phyloP scores from a whole-genome alignment of 2,329 filamentous ascomycete species.

The Penicillium sclerotigenum region DNA sequence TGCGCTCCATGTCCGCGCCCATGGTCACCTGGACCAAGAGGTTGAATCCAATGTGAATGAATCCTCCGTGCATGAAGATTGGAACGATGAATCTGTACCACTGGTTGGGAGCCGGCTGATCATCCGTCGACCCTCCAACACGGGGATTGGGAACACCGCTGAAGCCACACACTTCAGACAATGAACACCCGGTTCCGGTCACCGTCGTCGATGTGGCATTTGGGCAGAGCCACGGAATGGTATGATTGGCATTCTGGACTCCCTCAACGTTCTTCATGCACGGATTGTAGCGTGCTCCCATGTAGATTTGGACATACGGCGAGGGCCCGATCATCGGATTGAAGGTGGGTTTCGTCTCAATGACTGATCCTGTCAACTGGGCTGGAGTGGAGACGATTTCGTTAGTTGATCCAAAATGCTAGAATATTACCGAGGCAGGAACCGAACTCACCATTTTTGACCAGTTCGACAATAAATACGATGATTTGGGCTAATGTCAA shows the following conservation, averaged over 20 bases:
- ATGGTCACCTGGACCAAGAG: conserved; percentile 86
- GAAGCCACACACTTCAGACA: conserved; percentile 83
- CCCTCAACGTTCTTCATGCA: conserved; percentile 78
- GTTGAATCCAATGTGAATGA: conserved; percentile 96
- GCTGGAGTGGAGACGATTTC: conserved; percentile 45
- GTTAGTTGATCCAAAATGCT: conserved; percentile 1
- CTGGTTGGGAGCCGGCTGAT: conserved; percentile 71
- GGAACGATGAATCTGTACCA: conserved; percentile 96
- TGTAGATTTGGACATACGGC: conserved; percentile 85
- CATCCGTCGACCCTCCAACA: conserved; percentile 48
- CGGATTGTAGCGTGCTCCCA: conserved; percentile 87
- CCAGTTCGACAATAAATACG: conserved; percentile 86
- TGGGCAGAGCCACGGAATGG: conserved; percentile 70
- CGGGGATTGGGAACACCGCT: conserved; percentile 67
- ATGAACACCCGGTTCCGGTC: conserved; percentile 56
- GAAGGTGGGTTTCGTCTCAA: conserved; percentile 73
- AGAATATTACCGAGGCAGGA: not conserved
- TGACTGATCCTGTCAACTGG: conserved; percentile 68
- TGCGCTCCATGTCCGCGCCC: conserved; percentile 85
- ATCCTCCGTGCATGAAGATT: conserved; percentile 90
- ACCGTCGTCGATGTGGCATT: conserved; percentile 63
- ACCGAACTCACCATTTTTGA: conserved; percentile 67
- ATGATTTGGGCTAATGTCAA: conserved; percentile 72
- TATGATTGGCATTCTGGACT: conserved; percentile 37
- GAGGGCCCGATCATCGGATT: conserved; percentile 98